Evolutionary conservation across 148 eudicot species (phyloP).

Genomic region (Cornus controversa): DNA sequence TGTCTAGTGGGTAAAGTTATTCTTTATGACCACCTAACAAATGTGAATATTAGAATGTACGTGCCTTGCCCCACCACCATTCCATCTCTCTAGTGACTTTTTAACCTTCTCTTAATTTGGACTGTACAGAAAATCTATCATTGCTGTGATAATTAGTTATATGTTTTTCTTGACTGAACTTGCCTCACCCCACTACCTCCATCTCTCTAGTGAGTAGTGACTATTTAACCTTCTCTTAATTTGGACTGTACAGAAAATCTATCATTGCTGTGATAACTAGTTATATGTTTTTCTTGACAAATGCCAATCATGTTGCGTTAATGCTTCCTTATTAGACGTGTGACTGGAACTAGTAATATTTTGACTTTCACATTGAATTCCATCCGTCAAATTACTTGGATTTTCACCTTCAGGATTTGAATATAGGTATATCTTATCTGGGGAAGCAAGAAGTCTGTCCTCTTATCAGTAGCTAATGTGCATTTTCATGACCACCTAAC

Average conservation of each 20-base stretch:
- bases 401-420: slow-evolving; percentile 9
- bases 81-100: too few relatives aligned
- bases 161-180: too few relatives aligned
- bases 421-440: slow-evolving; percentile 62
- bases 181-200: too few relatives aligned
- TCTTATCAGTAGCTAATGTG: slow-evolving; percentile 11
- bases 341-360: background rate
- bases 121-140: background rate
- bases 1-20: too few relatives aligned
- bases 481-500: background rate
- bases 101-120: background rate
- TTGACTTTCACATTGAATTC: background rate
- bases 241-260: background rate
- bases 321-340: background rate
- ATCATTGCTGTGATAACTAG: background rate
- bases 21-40: too few relatives aligned
- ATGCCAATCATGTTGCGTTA: background rate
- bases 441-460: slow-evolving; percentile 82
- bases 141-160: too few relatives aligned
- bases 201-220: too few relatives aligned
- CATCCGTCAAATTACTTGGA: background rate
- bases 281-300: background rate
- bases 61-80: too few relatives aligned
- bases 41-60: too few relatives aligned
- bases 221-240: background rate